Base-by-base conservation (phyloP, 1,139 yeast genomes). In the Blastobotrys proliferans region DNA sequence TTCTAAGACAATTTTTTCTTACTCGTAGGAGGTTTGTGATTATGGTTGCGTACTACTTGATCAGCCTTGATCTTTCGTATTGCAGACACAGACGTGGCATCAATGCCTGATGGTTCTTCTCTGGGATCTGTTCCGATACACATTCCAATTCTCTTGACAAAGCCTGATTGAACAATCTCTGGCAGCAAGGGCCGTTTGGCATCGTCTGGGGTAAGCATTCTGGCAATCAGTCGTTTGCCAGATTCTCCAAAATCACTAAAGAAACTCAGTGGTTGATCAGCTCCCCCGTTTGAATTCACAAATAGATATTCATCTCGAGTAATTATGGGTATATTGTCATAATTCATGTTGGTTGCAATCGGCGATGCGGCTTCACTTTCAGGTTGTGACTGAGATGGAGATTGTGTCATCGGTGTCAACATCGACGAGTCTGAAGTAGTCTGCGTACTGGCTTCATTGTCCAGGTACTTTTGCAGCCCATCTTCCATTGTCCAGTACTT, bases 151-250 rank as follows among this genome's bases (percentile, higher is more conserved):
- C 82, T 88, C 51, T 92, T 67, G 3, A 88, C 86, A 88, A 92
- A 83, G 62, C 83, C 90, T 64, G 87, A 78, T 55, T 77, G 79
- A 57, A 85, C 66, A 28, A 85, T 74, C 57, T 85, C 94, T 48
- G 73, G 72, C 14, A 86, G 85, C 22, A 79, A 82, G 43, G 86
- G 83, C 62, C 95, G 72, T 53, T 92, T 70, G 22, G 40, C 45
- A 1, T 94, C 90, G 42, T 79, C 77, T 1, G 94, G 94, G 54
- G 82, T 90, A 55, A 85, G 67, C 49, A 85, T 81, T 13, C 49
- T 47, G 2, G 60, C 57, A 19, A 58, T 31, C 18, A 55, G 41
- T 35, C 51, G 49, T 44, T 55, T 55, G 21, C 56, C 56, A 9
- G 56, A 45, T 19, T 55, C 57, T 22, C 60, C 60, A 43, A 55